phyloP scores from a whole-genome alignment of 2,329 filamentous ascomycete species.

The Cordyceps javanica region DNA sequence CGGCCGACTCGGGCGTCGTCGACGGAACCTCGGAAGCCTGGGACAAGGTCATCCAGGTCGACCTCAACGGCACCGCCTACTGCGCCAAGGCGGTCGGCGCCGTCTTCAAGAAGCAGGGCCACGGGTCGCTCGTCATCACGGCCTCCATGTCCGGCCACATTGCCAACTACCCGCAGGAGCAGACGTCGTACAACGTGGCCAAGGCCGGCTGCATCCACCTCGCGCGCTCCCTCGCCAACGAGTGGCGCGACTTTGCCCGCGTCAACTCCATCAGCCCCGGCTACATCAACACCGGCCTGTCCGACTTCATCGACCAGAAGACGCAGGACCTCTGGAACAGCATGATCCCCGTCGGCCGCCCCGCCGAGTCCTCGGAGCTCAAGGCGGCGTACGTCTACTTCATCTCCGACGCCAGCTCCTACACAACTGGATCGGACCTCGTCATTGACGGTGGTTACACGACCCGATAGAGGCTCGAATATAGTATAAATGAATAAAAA shows the following conservation, averaged over 20 bases:
- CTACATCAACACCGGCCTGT: slow-evolving; percentile 63
- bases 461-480: slow-evolving; percentile 29
- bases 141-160: slow-evolving; percentile 66
- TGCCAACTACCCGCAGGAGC: slow-evolving; percentile 63
- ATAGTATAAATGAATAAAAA: background rate
- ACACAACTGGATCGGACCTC: slow-evolving; percentile 66
- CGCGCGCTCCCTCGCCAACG: slow-evolving; percentile 48
- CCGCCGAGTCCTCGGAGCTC: slow-evolving; percentile 62
- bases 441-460: slow-evolving; percentile 67
- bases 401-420: slow-evolving; percentile 66
- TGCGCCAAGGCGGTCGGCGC: slow-evolving; percentile 58
- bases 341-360: slow-evolving; percentile 68
- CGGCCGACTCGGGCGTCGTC: slow-evolving; percentile 61
- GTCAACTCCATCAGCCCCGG: slow-evolving; percentile 62
- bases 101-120: slow-evolving; percentile 58
- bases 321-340: slow-evolving; percentile 67
- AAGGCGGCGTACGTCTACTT: slow-evolving; percentile 77
- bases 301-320: slow-evolving; percentile 57
- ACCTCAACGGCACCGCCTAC: slow-evolving; percentile 63
- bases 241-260: slow-evolving; percentile 63
- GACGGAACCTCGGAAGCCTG: slow-evolving; percentile 63
- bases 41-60: slow-evolving; percentile 56
- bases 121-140: slow-evolving; percentile 62
- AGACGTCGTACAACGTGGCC: slow-evolving; percentile 61
- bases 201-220: slow-evolving; percentile 50